Evolutionary conservation across 495 filamentous ascomycete genomes (phyloP).

Genomic region (Lasiosphaeriaceae sp.): DNA sequence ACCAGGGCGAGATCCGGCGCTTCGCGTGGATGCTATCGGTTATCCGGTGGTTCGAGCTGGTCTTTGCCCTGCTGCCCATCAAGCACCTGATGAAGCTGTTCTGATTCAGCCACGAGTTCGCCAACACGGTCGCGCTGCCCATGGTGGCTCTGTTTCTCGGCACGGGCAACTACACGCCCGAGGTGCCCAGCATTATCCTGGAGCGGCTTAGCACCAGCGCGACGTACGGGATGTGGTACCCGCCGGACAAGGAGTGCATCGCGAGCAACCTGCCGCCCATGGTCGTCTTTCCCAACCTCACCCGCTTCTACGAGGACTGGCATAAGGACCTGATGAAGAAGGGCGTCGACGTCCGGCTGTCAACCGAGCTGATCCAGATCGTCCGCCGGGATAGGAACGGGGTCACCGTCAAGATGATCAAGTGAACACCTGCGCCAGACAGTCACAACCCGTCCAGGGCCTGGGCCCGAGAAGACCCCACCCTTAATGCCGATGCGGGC

Average conservation of each 20-base stretch:
- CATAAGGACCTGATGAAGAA: conserved; percentile 52
- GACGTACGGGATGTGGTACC: conserved; percentile 75
- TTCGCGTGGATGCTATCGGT: conserved; percentile 62
- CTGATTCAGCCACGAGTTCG: conserved; percentile 70
- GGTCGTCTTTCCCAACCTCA: conserved; percentile 76
- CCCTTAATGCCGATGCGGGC: conserved; percentile 21
- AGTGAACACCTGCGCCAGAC: conserved; percentile 29
- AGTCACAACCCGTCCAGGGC: conserved; percentile 35
- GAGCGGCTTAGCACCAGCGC: conserved; percentile 73
- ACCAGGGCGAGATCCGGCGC: conserved; percentile 61
- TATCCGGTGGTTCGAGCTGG: conserved; percentile 63
- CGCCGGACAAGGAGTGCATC: conserved; percentile 53
- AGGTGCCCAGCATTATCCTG: conserved; percentile 69
- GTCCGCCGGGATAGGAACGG: conserved; percentile 54
- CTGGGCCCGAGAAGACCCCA: conserved; percentile 13
- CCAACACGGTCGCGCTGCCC: conserved; percentile 64
- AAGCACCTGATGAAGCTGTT: conserved; percentile 65
- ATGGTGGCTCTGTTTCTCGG: conserved; percentile 78
- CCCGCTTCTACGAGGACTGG: conserved; percentile 70
- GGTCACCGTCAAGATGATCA: conserved; percentile 45
- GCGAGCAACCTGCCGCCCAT: conserved; percentile 71
- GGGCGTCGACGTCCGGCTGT: conserved; percentile 62
- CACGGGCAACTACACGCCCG: conserved; percentile 73
- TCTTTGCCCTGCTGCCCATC: conserved; percentile 73
- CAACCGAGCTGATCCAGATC: conserved; percentile 57